Percentiles rank a stretch among this genome's conserved stretches.
Conservation (phyloP, 306 rosid genomes). For the Trichosanthes truncata region DNA sequence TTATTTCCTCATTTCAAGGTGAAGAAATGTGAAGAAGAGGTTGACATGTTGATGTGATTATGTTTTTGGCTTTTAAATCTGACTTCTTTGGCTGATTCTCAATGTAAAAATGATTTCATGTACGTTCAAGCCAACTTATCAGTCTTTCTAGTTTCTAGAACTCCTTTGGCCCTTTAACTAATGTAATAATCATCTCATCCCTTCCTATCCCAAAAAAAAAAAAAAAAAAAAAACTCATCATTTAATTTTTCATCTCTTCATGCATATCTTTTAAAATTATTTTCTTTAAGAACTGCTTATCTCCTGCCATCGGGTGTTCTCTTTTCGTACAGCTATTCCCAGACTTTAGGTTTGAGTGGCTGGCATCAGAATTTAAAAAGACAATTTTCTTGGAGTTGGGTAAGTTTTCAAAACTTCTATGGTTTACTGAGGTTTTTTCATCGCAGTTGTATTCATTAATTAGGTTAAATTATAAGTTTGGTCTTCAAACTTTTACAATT, state of each 20-base stretch:
- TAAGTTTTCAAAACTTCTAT: constrained; percentile 25
- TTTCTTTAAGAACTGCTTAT: constrained; percentile 2
- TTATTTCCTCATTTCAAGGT: neutral
- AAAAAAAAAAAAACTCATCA: neutral
- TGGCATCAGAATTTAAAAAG: constrained; percentile 46
- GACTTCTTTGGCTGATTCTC: neutral
- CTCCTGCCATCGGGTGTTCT: neutral
- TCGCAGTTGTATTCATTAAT: neutral
- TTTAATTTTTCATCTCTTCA: neutral
- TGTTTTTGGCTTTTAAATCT: neutral
- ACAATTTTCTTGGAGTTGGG: constrained; percentile 67
- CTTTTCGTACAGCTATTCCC: constrained; percentile 56
- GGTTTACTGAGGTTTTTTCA: neutral
- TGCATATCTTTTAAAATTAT: neutral
- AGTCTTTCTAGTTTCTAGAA: neutral
- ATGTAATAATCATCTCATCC: neutral
- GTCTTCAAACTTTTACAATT: neutral
- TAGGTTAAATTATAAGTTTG: neutral
- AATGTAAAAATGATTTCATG: neutral
- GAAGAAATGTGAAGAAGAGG: neutral
- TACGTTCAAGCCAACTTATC: neutral
- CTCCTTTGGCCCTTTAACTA: neutral
- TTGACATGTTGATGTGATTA: neutral
- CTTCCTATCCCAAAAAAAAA: no score
- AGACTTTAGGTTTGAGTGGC: constrained; percentile 70